phyloP scores from a whole-genome alignment of 805 yeast genomes.

The Teunomyces funiuensis region DNA sequence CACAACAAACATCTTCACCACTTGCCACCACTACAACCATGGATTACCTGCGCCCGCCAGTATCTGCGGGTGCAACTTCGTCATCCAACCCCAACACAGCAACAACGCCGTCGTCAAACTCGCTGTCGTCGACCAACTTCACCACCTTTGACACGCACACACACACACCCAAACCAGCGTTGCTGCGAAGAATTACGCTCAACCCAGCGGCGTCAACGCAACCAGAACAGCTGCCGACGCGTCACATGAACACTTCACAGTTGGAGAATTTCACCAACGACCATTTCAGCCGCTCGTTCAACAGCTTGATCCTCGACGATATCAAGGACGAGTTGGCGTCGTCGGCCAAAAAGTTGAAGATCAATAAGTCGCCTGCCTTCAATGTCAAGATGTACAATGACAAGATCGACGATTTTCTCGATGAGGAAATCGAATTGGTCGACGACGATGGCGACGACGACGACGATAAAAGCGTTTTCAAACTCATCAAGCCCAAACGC shows the following conservation, averaged over 20 bases:
- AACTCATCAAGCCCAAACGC: not conserved
- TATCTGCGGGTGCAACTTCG: conserved; percentile 20
- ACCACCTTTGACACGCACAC: not conserved
- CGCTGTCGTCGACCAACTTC: conserved; percentile 1
- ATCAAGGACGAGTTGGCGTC: conserved; percentile 19
- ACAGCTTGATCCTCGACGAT: conserved; percentile 42
- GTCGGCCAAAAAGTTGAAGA: conserved; percentile 16
- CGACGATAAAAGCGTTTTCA: no score
- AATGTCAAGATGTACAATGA: conserved; percentile 33
- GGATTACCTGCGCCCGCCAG: conserved; percentile 26
- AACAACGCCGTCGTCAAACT: conserved; percentile 1
- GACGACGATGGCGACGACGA: conserved; percentile 4
- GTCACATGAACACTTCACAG: conserved; percentile 7
- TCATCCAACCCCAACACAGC: conserved; percentile 8
- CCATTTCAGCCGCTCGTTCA: conserved; percentile 43
- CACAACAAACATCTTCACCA: not conserved
- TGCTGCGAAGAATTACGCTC: not conserved
- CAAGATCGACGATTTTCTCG: conserved; percentile 23
- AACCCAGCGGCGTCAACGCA: not conserved
- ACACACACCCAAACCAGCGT: conserved; percentile 1
- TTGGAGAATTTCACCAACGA: conserved; percentile 39
- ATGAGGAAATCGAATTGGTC: conserved; percentile 13
- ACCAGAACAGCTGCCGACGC: conserved; percentile 8
- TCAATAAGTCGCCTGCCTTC: conserved; percentile 44
- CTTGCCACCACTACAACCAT: conserved; percentile 4